Percentiles rank a stretch among this genome's conserved stretches.
These are phyloP conservation scores for Suillus spraguei DNA, from an alignment of 768 basidiomycete genomes.

Conservation along the genomic window DNA sequence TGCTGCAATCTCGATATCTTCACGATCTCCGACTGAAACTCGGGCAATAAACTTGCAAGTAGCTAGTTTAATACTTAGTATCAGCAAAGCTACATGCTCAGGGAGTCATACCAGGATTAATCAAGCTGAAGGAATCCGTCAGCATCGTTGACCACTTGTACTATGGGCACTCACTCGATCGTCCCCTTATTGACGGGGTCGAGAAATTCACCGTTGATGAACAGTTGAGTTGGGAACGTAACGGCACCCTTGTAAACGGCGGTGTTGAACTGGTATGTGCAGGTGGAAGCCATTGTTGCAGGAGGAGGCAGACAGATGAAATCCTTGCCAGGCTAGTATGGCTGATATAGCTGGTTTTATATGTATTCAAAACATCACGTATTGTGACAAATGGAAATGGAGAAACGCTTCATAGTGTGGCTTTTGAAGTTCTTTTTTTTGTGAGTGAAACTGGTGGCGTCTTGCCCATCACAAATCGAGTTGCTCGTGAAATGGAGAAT, in stretches of 20 bases:
- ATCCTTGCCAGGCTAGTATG: background rate
- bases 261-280: slow-evolving; percentile 51
- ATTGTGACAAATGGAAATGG: background rate
- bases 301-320: background rate
- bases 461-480: background rate
- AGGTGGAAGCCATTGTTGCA: slow-evolving; percentile 37
- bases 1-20: slow-evolving; percentile 81
- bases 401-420: background rate
- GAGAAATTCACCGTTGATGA: slow-evolving; percentile 55
- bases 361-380: background rate
- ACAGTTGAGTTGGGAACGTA: slow-evolving; percentile 61
- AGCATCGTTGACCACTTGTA: background rate
- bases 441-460: background rate
- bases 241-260: slow-evolving; percentile 54
- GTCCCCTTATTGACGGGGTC: slow-evolving; percentile 13
- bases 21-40: slow-evolving; percentile 58
- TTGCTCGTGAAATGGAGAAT: background rate
- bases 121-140: slow-evolving; percentile 39
- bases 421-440: background rate
- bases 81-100: background rate
- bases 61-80: slow-evolving; percentile 39
- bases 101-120: slow-evolving; percentile 53
- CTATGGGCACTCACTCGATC: slow-evolving; percentile 11
- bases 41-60: slow-evolving; percentile 65
- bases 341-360: background rate